Percentiles rank a stretch among this genome's conserved stretches.
Conservation (phyloP, 169 alveolate species). For the Condylostoma magnum region DNA sequence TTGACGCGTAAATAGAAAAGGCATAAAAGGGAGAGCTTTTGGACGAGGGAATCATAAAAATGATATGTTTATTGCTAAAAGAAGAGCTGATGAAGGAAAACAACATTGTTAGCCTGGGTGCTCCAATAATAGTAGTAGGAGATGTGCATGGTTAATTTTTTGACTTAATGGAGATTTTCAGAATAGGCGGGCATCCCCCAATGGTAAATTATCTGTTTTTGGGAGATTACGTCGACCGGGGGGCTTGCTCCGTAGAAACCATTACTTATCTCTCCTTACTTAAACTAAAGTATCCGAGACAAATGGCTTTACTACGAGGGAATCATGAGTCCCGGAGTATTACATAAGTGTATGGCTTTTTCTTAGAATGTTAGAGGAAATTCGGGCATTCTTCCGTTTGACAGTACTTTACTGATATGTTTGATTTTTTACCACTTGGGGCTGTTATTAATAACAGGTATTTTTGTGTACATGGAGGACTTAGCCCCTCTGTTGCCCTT, state of each 20-base stretch:
- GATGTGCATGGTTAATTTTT: constrained; percentile 86
- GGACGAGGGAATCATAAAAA: constrained; percentile 56
- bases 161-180: constrained; percentile 78
- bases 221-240: constrained; percentile 90
- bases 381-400: constrained; percentile 70
- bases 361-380: constrained; percentile 77
- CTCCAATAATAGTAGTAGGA: constrained; percentile 82
- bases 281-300: constrained; percentile 69
- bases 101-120: constrained; percentile 53
- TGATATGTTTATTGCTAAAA: constrained; percentile 57
- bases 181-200: constrained; percentile 86
- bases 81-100: constrained; percentile 61
- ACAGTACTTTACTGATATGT: constrained; percentile 78
- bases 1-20: constrained; percentile 62
- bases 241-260: constrained; percentile 79
- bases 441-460: constrained; percentile 65
- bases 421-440: constrained; percentile 79
- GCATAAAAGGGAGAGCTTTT: constrained; percentile 64
- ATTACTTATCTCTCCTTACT: constrained; percentile 59
- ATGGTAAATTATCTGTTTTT: constrained; percentile 80
- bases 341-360: constrained; percentile 84
- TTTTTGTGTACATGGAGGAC: constrained; percentile 87
- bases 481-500: constrained; percentile 69
- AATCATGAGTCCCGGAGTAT: constrained; percentile 84
- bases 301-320: constrained; percentile 78